Base-by-base conservation (phyloP, 78 protist species). In the Polysphondylium violaceum region DNA sequence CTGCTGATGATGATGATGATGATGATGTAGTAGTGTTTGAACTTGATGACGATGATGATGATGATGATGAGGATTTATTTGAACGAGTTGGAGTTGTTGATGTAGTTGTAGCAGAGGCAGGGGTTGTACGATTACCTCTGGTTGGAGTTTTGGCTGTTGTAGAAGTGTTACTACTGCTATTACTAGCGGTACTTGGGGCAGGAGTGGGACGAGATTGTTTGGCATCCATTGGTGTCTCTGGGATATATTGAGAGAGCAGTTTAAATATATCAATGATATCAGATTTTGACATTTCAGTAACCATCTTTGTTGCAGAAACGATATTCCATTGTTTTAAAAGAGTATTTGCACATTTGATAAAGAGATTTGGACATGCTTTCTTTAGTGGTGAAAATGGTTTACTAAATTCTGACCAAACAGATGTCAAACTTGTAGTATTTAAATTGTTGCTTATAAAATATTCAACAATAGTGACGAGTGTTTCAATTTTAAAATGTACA, bases 291-390 rank as follows among this genome's bases (percentile, higher is more conserved):
- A 59, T 83, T 27, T 69, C 77, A 8, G 25, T 6, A 61, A n/a
- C 25, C 2, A 35, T 17, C 44, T 71, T 83, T 21, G 31, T 69
- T 1, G 31, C 43, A 6, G 51, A 31, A 16, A 83, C 11, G 4
- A 69, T 63, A 33, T 83, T 83, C 91, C 91, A 83, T 33, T 51
- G 55, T 47, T 71, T 83, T 5, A 50, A 31, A 43, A 83, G 11
- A 0, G 65, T 43, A 2, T 53, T 3, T 1, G 76, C 65, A 58
- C 91, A 83, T 9, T 36, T 35, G 17, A 29, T 38, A 5, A 50
- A 6, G n/a, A 83, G 23, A 3, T 27, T 38, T 40, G 72, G 72
- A 27, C 75, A 67, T 4, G 12, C 1, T 4, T 9, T 16, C n/a
- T 47, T 38, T 31, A 73, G 44, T 1, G 51, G 19, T 65, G 73